A percentile compares a stretch with the other conserved stretches of the same genome.
phyloP scores from a whole-genome alignment of 345 rosid genomes.

The Raphanus sativus region DNA sequence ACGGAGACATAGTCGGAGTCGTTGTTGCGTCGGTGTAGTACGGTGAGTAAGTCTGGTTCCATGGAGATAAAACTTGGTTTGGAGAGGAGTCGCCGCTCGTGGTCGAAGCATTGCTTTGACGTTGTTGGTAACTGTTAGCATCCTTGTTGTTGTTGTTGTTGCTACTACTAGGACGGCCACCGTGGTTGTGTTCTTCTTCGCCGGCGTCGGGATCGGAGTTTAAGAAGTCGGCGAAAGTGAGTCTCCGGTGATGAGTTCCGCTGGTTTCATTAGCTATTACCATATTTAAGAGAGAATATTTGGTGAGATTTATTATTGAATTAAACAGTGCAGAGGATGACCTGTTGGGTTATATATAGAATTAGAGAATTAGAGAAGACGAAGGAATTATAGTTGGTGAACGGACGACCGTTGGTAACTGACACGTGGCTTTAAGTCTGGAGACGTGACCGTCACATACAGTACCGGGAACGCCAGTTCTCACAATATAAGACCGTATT shows the following conservation, averaged over 20 bases:
- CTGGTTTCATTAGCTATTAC: slow-evolving; percentile 24
- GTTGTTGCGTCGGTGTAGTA: slow-evolving; percentile 44
- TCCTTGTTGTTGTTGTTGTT: neutral
- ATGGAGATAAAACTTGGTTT: slow-evolving; percentile 49
- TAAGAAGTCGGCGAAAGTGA: slow-evolving; percentile 60
- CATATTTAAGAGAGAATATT: slow-evolving; percentile 20
- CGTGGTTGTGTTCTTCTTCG: slow-evolving; percentile 33
- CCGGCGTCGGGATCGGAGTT: slow-evolving; percentile 43
- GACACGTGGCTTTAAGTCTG: slow-evolving; percentile 29
- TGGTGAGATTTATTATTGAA: slow-evolving; percentile 21
- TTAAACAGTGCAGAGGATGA: slow-evolving; percentile 11
- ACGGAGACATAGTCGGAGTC: slow-evolving; percentile 51
- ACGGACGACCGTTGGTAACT: slow-evolving; percentile 34
- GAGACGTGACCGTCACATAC: slow-evolving; percentile 33
- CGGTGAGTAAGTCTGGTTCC: slow-evolving; percentile 55
- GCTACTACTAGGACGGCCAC: slow-evolving; percentile 16
- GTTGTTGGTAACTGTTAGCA: neutral
- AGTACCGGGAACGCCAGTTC: slow-evolving; percentile 19
- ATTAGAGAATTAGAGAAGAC: neutral
- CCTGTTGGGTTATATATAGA: slow-evolving; percentile 21
- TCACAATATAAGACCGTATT: slow-evolving; percentile 15
- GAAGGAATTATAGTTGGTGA: slow-evolving; percentile 22
- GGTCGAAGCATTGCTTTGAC: slow-evolving; percentile 35
- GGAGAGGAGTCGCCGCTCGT: slow-evolving; percentile 59
- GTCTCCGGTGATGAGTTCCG: slow-evolving; percentile 40